phyloP scores from a whole-genome alignment of 2,329 filamentous ascomycete species.

The Epichloe sp. region DNA sequence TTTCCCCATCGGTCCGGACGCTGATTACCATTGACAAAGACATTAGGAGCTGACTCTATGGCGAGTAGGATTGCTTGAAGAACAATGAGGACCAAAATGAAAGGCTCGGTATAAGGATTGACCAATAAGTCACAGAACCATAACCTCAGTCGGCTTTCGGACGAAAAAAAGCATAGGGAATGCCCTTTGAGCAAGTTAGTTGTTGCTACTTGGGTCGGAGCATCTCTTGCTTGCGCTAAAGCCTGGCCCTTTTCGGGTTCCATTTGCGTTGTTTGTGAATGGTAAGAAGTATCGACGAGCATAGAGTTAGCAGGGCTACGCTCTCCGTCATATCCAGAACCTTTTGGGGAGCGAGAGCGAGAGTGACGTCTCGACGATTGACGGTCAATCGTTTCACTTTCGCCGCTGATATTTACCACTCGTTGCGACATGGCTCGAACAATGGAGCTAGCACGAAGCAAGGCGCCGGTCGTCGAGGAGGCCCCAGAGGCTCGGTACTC shows the following conservation, averaged over 20 bases:
- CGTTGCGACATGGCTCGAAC: slow-evolving; percentile 86
- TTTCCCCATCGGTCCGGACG: slow-evolving; percentile 54
- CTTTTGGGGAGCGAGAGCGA: slow-evolving; percentile 43
- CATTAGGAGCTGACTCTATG: slow-evolving; percentile 63
- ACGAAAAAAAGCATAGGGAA: slow-evolving; percentile 71
- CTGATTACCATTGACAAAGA: slow-evolving; percentile 48
- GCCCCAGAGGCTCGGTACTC: slow-evolving; percentile 46
- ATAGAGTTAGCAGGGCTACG: slow-evolving; percentile 19
- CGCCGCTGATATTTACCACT: slow-evolving; percentile 94
- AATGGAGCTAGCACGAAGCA: slow-evolving; percentile 60
- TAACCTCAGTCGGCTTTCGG: slow-evolving; percentile 61
- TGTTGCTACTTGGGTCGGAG: slow-evolving; percentile 9
- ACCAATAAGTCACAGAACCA: slow-evolving; percentile 73
- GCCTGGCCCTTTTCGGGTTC: slow-evolving; percentile 31
- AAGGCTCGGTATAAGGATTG: slow-evolving; percentile 73
- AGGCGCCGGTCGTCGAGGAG: slow-evolving; percentile 47
- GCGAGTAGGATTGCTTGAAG: slow-evolving; percentile 80
- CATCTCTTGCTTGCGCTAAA: slow-evolving; percentile 3
- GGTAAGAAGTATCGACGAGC: slow-evolving; percentile 37
- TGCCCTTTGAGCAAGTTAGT: slow-evolving; percentile 75
- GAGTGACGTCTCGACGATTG: slow-evolving; percentile 49
- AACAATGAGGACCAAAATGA: slow-evolving; percentile 77
- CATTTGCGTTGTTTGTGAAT: slow-evolving; percentile 31
- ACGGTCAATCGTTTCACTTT: slow-evolving; percentile 70
- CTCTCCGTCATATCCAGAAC: slow-evolving; percentile 20